phyloP scores from a whole-genome alignment of 495 filamentous ascomycete genomes.

The Penicillium robsamsonii region DNA sequence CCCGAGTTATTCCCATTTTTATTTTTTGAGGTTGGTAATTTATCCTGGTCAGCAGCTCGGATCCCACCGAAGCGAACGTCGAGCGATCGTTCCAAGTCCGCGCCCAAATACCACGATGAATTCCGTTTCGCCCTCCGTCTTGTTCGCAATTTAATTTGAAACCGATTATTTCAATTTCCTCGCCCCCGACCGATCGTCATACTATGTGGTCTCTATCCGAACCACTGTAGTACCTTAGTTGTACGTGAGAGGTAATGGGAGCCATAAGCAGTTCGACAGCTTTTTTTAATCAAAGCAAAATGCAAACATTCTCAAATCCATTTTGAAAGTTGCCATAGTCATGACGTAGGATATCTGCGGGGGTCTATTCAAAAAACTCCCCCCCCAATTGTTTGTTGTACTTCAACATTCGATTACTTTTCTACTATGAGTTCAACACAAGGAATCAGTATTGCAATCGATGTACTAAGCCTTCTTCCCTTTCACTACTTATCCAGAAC shows the following conservation, averaged over 20 bases:
- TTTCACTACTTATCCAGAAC: neutral
- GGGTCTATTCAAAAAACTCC: too few species aligned
- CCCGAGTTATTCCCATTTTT: constrained; percentile 11
- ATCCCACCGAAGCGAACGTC: constrained; percentile 42
- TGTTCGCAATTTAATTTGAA: constrained; percentile 39
- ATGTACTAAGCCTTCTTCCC: constrained; percentile 14
- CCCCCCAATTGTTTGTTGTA: neutral
- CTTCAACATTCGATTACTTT: neutral
- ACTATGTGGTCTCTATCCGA: constrained; percentile 7
- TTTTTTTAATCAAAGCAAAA: neutral
- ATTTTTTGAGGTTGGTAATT: constrained; percentile 29
- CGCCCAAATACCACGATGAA: constrained; percentile 37
- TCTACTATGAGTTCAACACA: neutral
- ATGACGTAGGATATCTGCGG: neutral
- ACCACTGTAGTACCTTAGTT: constrained; percentile 18
- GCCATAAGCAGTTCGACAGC: neutral
- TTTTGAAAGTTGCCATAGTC: neutral
- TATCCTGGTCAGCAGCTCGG: constrained; percentile 46
- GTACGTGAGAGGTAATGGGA: neutral
- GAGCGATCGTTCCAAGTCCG: constrained; percentile 35
- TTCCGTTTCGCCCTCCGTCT: constrained; percentile 35
- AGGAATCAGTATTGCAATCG: constrained; percentile 29
- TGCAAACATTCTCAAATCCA: too few species aligned
- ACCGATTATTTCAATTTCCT: constrained; percentile 26
- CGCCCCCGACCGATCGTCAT: constrained; percentile 33